Evolutionary conservation across 2,329 filamentous ascomycete genomes (phyloP), one percentile per base, ranked within the genome.

Genomic region (Mycosphaerella arachidis): DNA sequence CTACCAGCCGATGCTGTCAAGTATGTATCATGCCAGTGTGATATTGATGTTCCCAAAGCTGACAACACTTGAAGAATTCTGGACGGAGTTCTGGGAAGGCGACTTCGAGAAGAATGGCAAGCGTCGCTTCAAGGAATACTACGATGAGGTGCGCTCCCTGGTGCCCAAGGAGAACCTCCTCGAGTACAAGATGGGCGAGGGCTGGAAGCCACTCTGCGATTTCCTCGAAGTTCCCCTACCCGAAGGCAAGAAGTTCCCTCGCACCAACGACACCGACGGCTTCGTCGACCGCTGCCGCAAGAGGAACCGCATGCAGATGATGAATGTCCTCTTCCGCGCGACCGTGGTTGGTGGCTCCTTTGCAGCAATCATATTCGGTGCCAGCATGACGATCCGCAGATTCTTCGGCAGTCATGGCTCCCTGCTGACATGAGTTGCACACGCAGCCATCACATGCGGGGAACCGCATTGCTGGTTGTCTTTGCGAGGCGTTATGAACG

Each of bases 1-100:
- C 78, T 88, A 88, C 77, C 83, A 87, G 71, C 86, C 85, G 43
- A 88, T 89, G 86, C 79, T 89, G 59, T 79, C 81, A 72, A 87
- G 71, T 73, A 63, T 59, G 69, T 71, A 43, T 56, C 53, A 52
- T 24, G 9, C 48, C 33, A 30, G 18, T 20, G 29, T 6, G 13
- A 40, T 30, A 18, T 53, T 63, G 62, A 64, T 63, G 12, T 35
- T 43, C 55, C 43, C 48, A 18, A 31, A 40, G 53, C 64, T 64
- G 45, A 66, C 55, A 4, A 35, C 1, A 10, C n/a, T 4, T 16
- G 62, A 24, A 73, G 72, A 86, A 74, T 87, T 88, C 77, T 89
- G 87, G 76, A 81, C 85, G 67, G 82, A 80, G 58, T 88, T 88
- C 75, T 89, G 87, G 79, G 80, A 84, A 62, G 84, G 84, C 54